Evolutionary conservation across 805 yeast genomes (phyloP), one percentile per base, ranked within the genome.

Genomic region (Grigorovia yakushimaensis): DNA sequence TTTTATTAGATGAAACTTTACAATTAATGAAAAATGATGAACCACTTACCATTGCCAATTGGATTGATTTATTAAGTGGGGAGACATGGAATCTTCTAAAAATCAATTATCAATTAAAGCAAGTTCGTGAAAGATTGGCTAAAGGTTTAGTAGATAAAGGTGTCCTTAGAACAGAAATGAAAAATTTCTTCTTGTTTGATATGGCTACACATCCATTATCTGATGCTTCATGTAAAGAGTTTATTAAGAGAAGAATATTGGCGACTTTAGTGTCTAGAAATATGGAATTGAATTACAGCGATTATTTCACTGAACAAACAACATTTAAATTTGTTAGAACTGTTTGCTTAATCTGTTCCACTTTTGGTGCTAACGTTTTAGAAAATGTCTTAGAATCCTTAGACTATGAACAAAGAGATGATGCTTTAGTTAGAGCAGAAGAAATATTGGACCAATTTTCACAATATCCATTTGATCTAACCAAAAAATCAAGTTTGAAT

Each of bases 191-290:
- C 59, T 71, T 93, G 46, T 93, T 93, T 58, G 98, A 93, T 66
- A 93, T 93, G 97, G 96, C 98, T 27, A 93, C 98, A 8, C 98
- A 94, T 67, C 98, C 98, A 7, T 78, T 93, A 13, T 83, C 89
- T 30, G 98, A 93, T 66, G 76, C 83, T 41, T 71, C 79, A 53
- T 81, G 95, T 44, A 93, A 93, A 67, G 95, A 87, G 55, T 80
- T 81, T 47, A 76, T 93, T 48, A 80, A 81, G 48, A 74, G 79
- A 49, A 77, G 97, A 57, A 78, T 88, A 23, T 70, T 88, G 51
- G 74, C 76, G 41, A 62, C 88, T 44, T 72, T 93, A 56, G 79
- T 87, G 7, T 72, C 82, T 35, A 80, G 95, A 67, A 84, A 83
- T 45, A 75, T 84, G 55, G 74, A 73, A 49, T 60, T 82, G 27